A percentile compares a stretch with the other conserved stretches of the same genome.
These are phyloP conservation scores for Populus trichocarpa DNA, from an alignment of 441 rosid species.

Conservation along the genomic window DNA sequence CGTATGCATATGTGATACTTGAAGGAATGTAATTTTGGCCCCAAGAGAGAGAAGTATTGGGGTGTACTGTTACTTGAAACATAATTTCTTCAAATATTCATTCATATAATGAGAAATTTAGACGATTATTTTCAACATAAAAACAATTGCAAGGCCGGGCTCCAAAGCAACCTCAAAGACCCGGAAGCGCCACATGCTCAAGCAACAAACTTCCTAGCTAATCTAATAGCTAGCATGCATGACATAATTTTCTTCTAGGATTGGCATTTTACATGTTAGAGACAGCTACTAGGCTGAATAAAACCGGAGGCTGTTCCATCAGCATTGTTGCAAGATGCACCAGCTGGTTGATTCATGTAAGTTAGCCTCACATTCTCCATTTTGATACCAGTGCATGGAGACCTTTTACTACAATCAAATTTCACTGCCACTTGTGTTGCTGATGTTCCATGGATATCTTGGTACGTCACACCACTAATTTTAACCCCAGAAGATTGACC, in stretches of 20 bases:
- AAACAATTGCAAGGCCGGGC: too few relatives aligned
- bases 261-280: too few relatives aligned
- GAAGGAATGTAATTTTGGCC: too few relatives aligned
- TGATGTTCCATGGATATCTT: constrained; percentile 47
- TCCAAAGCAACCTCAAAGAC: too few relatives aligned
- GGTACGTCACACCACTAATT: constrained; percentile 48
- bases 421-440: constrained; percentile 45
- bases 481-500: constrained; percentile 49
- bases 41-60: too few relatives aligned
- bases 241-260: neutral
- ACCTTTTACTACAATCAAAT: constrained; percentile 42
- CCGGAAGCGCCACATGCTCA: neutral
- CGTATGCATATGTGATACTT: too few relatives aligned
- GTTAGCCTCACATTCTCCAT: constrained; percentile 48
- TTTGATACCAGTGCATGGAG: constrained; percentile 43
- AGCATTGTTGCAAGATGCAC: constrained; percentile 52
- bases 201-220: neutral
- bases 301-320: constrained; percentile 46
- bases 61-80: neutral
- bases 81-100: too few relatives aligned
- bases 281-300: constrained; percentile 43
- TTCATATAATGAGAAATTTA: neutral
- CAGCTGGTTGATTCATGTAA: constrained; percentile 33
- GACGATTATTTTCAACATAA: too few relatives aligned
- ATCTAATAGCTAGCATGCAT: neutral